Evolutionary conservation across 1,284 basidiomycete species (phyloP), one percentile per base, ranked within the genome.

Genomic region (Fomitopsis pinicola): DNA sequence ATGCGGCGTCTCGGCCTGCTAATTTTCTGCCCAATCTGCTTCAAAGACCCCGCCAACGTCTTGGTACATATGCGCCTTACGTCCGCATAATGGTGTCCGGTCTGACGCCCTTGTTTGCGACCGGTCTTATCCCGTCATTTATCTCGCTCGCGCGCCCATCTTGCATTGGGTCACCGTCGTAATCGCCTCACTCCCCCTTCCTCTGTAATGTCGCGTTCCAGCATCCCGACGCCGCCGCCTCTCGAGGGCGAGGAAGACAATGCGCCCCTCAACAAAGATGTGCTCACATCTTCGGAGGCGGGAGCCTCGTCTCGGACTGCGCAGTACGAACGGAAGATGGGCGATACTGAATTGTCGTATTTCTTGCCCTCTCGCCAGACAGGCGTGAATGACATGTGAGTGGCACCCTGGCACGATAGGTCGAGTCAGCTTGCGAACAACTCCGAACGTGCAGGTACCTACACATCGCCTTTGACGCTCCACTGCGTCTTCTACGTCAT

Each of bases 311-410:
- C 46, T 7, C 46, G 57, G 28, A n/a, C 42, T 19, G 58, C 60
- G 17, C 64, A 57, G n/a, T 67, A 64, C 62, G 80, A 83, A 68
- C 76, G 84, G 28, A 75, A 69, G 63, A 76, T 90, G 65, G 86
- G 88, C 8, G 81, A 88, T 62, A 88, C 82, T 10, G 88, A 90
- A 71, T 70, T 80, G 5, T 89, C 88, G 3, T 92, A 92, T 71
- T 92, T 83, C 69, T 78, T 92, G 10, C 90, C 89, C 1, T 85
- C 86, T 4, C 80, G 90, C 22, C 84, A 83, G 55, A 82, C 78
- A 61, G 91, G 91, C 14, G 91, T 92, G 30, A 93, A 93, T 67
- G 91, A 94, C 72, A 92, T 93, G 91, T 91, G 69, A 61, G 81
- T 70, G 42, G 50, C 30, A 28, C 26, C 22, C 55, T 45, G 45